Conservation (phyloP, 106 monocot genomes). For the Dioscorea zingiberensis region DNA sequence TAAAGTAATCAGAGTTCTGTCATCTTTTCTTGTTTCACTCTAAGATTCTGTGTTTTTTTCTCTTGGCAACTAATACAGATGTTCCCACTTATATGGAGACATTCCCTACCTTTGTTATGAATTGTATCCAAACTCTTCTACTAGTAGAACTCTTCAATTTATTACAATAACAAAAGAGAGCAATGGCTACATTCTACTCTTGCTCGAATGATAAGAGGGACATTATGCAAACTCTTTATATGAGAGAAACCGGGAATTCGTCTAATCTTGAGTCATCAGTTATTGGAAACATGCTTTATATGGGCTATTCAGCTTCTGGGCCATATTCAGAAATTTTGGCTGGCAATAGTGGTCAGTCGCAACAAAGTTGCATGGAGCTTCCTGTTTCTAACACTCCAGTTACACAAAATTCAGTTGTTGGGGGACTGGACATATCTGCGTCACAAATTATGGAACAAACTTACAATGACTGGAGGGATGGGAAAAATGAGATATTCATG, state of each 20-base stretch:
- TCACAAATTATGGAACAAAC: conserved; percentile 21
- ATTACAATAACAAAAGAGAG: neutral
- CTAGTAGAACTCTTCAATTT: too few species aligned
- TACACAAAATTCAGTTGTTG: conserved; percentile 36
- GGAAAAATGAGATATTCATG: conserved; percentile 43
- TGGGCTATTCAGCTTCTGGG: conserved; percentile 28
- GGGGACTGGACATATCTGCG: conserved; percentile 12
- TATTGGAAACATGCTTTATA: conserved; percentile 37
- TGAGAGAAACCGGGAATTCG: conserved; percentile 23
- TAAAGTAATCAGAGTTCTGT: too few species aligned
- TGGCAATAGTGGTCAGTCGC: conserved; percentile 19
- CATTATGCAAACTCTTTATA: conserved; percentile 25
- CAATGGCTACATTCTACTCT: conserved; percentile 72
- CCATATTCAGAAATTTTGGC: conserved; percentile 48
- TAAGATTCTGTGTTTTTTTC: too few species aligned
- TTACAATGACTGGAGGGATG: conserved; percentile 33
- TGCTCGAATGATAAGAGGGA: conserved; percentile 56
- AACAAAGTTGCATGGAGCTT: conserved; percentile 30
- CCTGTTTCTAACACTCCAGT: conserved; percentile 35
- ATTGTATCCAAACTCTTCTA: too few species aligned
- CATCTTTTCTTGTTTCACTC: too few species aligned
- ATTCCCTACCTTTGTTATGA: too few species aligned
- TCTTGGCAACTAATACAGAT: too few species aligned
- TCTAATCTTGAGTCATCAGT: conserved; percentile 44
- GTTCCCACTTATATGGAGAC: too few species aligned